Evolutionary conservation across 1,284 basidiomycete genomes (phyloP), one percentile per base, ranked within the genome.

Genomic region (Rhodotorula sp.): DNA sequence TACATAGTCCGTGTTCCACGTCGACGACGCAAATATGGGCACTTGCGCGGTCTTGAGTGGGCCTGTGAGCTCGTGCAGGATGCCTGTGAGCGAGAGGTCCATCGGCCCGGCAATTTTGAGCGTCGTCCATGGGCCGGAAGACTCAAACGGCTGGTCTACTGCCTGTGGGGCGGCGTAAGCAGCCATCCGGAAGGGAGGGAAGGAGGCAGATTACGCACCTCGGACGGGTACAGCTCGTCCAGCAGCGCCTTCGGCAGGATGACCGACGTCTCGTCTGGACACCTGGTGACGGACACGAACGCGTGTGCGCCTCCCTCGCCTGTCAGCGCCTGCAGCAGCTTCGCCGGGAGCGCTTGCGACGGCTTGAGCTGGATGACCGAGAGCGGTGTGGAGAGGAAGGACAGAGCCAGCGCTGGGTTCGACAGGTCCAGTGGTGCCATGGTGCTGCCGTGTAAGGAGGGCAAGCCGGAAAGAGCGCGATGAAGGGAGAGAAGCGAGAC

Each of bases 1-100:
- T 1, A 78, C 70, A 41, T 77, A 78, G 54, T 79, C 78, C 25
- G 78, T 79, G 53, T 77, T 62, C 66, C 63, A 77, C 17, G 78
- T 79, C 7, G 72, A 75, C 29, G 62, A 64, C 17, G 76, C 78
- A 60, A 78, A 78, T 37, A 79, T 66, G 1, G 78, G 67, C 5
- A 79, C 68, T 3, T 53, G 27, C 1, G 73, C 78, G 7, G 68
- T 59, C 34, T 69, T 70, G 29, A 79, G 63, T n/a, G 74, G 72
- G n/a, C 46, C 55, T 7, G 72, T 64, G 37, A 78, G 36, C 13
- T 62, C 61, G 39, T 65, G 53, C 27, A 78, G 57, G 17, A 78
- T 73, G 29, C 76, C 77, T 29, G 73, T 67, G 57, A 78, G 66
- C 10, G 60, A 61, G 22, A 78, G 61, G 34, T 78, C 73, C 58